Conservation (phyloP, 2,329 filamentous ascomycete species). For the Phialophora macrospora region DNA sequence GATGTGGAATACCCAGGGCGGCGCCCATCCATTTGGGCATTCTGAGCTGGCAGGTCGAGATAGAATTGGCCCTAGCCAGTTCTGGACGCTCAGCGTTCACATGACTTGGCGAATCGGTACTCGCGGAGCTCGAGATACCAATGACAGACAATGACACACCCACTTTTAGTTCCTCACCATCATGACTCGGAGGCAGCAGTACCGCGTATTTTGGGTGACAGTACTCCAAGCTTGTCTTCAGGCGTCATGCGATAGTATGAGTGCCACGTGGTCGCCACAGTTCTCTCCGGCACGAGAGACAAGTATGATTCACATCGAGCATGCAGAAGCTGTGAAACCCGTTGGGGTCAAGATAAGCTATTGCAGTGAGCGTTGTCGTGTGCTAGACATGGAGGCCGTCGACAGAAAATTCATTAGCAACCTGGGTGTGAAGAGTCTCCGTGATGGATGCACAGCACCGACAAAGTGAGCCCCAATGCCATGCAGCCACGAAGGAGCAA, state of each 20-base stretch:
- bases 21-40: not conserved
- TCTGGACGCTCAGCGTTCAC: constrained; percentile 13
- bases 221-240: not conserved
- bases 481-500: not conserved
- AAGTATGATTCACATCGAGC: not conserved
- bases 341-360: not conserved
- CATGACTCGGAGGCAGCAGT: not conserved
- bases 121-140: constrained; percentile 9
- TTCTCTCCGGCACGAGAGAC: not conserved
- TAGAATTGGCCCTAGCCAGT: constrained; percentile 28
- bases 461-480: not conserved
- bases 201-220: not conserved
- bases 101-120: constrained; percentile 25
- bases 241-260: not conserved
- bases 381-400: too few relatives aligned
- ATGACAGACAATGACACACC: not conserved
- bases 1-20: constrained; percentile 10
- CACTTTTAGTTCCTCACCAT: not conserved
- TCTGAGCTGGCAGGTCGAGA: constrained; percentile 22
- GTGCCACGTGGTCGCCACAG: not conserved
- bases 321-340: not conserved
- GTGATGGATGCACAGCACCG: not conserved
- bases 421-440: not conserved
- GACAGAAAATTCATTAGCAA: not conserved
- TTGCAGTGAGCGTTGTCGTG: not conserved